A percentile compares a stretch with the other conserved stretches of the same genome.
phyloP scores from a whole-genome alignment of 345 rosid species.

The Eucalyptus sp. region DNA sequence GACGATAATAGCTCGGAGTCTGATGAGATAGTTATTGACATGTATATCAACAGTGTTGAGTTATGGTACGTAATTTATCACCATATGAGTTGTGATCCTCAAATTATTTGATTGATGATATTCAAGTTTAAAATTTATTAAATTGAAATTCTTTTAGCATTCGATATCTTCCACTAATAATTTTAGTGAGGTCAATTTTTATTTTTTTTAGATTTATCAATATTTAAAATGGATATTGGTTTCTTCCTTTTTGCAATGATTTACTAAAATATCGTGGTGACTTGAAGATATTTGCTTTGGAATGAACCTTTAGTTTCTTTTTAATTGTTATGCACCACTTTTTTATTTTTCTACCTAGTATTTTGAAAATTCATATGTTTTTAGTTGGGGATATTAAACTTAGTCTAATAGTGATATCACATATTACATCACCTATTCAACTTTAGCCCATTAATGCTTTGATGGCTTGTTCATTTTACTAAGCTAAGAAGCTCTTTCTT shows the following conservation, averaged over 20 bases:
- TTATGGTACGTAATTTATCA: too few relatives aligned
- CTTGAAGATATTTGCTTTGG: neutral
- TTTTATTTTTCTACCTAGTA: neutral
- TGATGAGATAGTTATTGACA: rapidly evolving
- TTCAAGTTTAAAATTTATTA: too few relatives aligned
- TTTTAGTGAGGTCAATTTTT: neutral
- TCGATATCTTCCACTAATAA: too few relatives aligned
- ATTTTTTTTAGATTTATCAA: too few relatives aligned
- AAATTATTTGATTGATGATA: too few relatives aligned
- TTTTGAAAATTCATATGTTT: neutral
- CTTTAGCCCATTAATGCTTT: neutral
- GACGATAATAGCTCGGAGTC: rapidly evolving
- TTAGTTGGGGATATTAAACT: neutral
- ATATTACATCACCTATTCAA: neutral
- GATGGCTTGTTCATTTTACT: neutral
- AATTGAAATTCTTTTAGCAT: neutral
- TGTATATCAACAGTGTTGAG: too few relatives aligned
- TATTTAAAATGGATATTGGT: neutral
- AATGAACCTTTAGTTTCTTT: too few relatives aligned
- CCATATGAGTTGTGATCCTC: too few relatives aligned
- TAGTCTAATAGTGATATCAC: too few relatives aligned
- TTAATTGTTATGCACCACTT: too few relatives aligned
- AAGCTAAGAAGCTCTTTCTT: neutral
- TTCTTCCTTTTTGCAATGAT: too few relatives aligned
- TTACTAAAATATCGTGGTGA: neutral